phyloP scores from a whole-genome alignment of 495 filamentous ascomycete genomes.

The Penicillium dipodomyicola region DNA sequence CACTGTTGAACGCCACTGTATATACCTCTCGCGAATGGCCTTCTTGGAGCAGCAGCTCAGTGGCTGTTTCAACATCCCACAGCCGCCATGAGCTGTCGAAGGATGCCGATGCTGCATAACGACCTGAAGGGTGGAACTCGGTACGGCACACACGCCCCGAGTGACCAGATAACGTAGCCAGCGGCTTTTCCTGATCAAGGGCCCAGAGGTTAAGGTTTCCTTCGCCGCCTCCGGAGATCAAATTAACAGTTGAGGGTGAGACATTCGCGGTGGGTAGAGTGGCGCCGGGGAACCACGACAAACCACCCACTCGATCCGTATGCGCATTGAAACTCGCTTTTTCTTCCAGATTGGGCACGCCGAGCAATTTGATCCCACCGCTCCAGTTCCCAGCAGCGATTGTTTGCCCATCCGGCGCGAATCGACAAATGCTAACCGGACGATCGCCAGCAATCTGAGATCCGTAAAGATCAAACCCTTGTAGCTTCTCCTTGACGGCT shows the following conservation, averaged over 20 bases:
- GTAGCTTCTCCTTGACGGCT: conserved; percentile 77
- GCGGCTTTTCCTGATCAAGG: conserved; percentile 73
- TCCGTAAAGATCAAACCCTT: conserved; percentile 83
- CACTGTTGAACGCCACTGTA: conserved; percentile 79
- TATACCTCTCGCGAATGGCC: conserved; percentile 93
- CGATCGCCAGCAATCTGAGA: conserved; percentile 90
- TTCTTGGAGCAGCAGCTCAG: conserved; percentile 87
- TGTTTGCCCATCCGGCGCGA: conserved; percentile 79
- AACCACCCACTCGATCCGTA: conserved; percentile 79
- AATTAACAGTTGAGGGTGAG: conserved; percentile 71
- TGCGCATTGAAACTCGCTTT: conserved; percentile 75
- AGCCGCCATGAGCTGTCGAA: conserved; percentile 96
- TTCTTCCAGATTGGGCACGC: conserved; percentile 77
- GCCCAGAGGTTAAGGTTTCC: conserved; percentile 91
- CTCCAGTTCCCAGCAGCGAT: conserved; percentile 91
- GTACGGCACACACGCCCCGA: conserved; percentile 83
- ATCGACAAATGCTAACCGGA: conserved; percentile 83
- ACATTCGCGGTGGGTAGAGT: conserved; percentile 67
- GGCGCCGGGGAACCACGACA: conserved; percentile 86
- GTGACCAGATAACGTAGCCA: conserved; percentile 83
- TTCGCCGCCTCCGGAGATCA: conserved; percentile 90
- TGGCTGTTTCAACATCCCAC: conserved; percentile 86
- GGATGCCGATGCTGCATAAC: conserved; percentile 87
- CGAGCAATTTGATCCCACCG: conserved; percentile 80
- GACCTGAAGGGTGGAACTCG: conserved; percentile 91